Evolutionary conservation across 78 protist genomes (phyloP).

Genomic region (Dictyostelium brefeldianum): DNA sequence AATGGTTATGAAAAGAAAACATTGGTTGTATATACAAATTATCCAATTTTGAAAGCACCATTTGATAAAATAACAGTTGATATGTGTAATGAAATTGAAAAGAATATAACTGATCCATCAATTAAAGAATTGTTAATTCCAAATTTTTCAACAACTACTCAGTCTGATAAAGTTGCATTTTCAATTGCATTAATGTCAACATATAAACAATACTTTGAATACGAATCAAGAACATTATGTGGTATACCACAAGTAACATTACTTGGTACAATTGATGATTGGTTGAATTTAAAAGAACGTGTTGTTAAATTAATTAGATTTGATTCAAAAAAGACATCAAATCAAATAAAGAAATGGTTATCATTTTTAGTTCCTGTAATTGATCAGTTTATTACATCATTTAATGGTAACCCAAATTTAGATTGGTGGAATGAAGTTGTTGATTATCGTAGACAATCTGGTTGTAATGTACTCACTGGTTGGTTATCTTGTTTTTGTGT

Average conservation of each 20-base stretch:
- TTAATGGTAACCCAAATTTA: slow-evolving; percentile 30
- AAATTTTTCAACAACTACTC: slow-evolving; percentile 57
- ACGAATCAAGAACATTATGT: slow-evolving; percentile 7
- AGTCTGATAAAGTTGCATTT: slow-evolving; percentile 27
- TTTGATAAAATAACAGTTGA: background rate
- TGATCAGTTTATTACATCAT: slow-evolving; percentile 39
- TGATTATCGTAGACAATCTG: slow-evolving; percentile 39
- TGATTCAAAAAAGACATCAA: background rate
- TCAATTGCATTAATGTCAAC: slow-evolving; percentile 65
- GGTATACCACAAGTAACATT: slow-evolving; percentile 79
- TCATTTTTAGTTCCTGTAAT: slow-evolving; percentile 17
- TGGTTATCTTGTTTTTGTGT: slow-evolving; percentile 9
- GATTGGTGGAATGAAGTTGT: slow-evolving; percentile 67
- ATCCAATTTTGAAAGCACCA: background rate
- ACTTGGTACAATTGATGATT: slow-evolving; percentile 49
- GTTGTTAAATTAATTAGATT: too few species aligned
- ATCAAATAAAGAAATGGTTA: slow-evolving; percentile 54
- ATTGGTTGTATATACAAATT: background rate
- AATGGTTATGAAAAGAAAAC: background rate
- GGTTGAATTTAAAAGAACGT: background rate
- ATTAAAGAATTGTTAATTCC: slow-evolving; percentile 51
- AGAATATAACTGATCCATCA: slow-evolving; percentile 50
- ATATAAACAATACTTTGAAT: slow-evolving; percentile 51
- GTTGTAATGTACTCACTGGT: slow-evolving; percentile 19
- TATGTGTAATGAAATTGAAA: slow-evolving; percentile 34